A percentile compares a stretch with the other conserved stretches of the same genome.
phyloP scores from a whole-genome alignment of 2,329 filamentous ascomycete species.

The Nemania sp. region DNA sequence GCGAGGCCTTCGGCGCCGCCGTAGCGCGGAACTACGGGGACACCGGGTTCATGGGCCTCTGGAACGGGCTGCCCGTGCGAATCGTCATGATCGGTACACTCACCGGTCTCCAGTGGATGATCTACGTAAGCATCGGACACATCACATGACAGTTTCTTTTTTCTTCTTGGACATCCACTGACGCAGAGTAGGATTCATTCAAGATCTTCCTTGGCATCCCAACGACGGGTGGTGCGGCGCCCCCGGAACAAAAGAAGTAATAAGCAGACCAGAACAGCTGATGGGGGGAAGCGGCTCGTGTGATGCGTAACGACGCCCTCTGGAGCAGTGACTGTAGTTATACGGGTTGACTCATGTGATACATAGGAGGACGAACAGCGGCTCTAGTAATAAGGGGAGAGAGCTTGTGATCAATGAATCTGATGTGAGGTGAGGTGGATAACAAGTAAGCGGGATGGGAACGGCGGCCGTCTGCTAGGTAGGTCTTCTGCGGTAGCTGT shows the following conservation, averaged over 20 bases:
- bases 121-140: constrained; percentile 64
- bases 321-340: neutral
- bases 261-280: constrained; percentile 18
- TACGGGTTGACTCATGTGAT: neutral
- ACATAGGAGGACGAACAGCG: neutral
- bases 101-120: constrained; percentile 92
- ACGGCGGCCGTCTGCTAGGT: no score
- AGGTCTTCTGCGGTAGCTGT: neutral
- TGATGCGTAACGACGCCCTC: neutral
- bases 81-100: constrained; percentile 89
- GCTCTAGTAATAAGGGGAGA: neutral
- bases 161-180: constrained; percentile 18
- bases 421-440: neutral
- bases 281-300: neutral
- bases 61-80: constrained; percentile 83
- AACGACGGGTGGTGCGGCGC: constrained; percentile 72
- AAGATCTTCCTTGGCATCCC: constrained; percentile 89
- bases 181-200: constrained; percentile 68
- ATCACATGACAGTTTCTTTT: constrained; percentile 9
- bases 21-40: constrained; percentile 81
- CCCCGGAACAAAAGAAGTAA: constrained; percentile 56
- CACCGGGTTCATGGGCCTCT: constrained; percentile 85
- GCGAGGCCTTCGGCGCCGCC: constrained; percentile 79
- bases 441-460: no score
- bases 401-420: neutral